A percentile compares a stretch with the other conserved stretches of the same genome.
Conservation (phyloP, 345 rosid species). For the Odontarrhena argentea region DNA sequence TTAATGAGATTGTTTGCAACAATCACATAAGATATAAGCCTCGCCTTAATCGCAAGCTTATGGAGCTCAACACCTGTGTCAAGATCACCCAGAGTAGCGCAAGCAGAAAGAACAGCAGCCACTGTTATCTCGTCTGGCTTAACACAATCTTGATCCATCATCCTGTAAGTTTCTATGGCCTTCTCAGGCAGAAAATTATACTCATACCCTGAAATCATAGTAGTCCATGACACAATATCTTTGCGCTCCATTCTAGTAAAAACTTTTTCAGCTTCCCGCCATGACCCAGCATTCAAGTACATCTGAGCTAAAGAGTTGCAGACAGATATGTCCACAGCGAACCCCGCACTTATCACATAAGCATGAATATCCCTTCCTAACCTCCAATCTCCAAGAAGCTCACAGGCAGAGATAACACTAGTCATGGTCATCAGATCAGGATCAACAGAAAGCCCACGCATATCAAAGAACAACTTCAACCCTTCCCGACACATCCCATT, state of each 20-base stretch:
- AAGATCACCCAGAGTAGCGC: conserved; percentile 61
- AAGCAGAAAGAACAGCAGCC: conserved; percentile 69
- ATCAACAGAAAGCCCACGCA: conserved; percentile 66
- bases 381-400: conserved; percentile 59
- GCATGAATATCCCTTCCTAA: conserved; percentile 73
- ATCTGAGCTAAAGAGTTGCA: conserved; percentile 72
- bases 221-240: conserved; percentile 84
- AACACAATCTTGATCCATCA: conserved; percentile 59
- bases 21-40: conserved; percentile 55
- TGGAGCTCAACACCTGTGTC: conserved; percentile 64
- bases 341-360: conserved; percentile 55
- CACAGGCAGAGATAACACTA: conserved; percentile 70
- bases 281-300: conserved; percentile 56
- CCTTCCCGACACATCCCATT: conserved; percentile 70
- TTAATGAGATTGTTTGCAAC: conserved; percentile 72
- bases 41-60: conserved; percentile 56
- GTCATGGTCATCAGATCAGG: conserved; percentile 92
- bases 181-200: conserved; percentile 52
- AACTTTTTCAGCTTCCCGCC: conserved; percentile 60
- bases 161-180: conserved; percentile 57
- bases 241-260: conserved; percentile 60
- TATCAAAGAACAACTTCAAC: conserved; percentile 58
- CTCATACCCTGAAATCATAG: conserved; percentile 82
- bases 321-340: conserved; percentile 54
- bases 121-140: conserved; percentile 70